Conservation (phyloP, 2,329 filamentous ascomycete genomes). For the Penicillium vulpinum region DNA sequence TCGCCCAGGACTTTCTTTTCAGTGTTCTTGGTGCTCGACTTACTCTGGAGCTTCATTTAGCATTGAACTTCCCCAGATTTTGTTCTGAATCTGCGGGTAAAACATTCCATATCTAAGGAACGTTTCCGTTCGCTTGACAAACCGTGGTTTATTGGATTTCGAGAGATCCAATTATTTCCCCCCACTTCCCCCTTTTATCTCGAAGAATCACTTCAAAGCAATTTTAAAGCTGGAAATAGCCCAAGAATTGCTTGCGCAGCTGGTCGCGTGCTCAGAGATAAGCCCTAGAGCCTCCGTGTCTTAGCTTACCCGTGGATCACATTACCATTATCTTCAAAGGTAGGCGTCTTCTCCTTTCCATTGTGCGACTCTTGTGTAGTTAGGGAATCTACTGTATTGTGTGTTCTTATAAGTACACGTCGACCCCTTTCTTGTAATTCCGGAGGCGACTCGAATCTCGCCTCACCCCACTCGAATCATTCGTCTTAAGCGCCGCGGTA, state of each 20-base stretch:
- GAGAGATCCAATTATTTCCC: conserved; percentile 16
- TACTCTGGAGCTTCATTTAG: neutral
- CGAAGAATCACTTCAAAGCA: neutral
- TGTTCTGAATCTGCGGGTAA: conserved; percentile 1
- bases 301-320: conserved; percentile 7
- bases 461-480: conserved; percentile 7
- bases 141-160: conserved; percentile 6
- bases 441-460: conserved; percentile 1
- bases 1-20: neutral
- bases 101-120: conserved; percentile 4
- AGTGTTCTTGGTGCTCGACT: neutral
- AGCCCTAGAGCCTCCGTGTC: conserved; percentile 1
- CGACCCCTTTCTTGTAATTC: conserved; percentile 13
- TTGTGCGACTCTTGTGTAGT: conserved; percentile 10
- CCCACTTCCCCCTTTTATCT: conserved; percentile 14
- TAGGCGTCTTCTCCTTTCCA: conserved; percentile 26
- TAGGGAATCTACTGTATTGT: conserved; percentile 10
- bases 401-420: conserved; percentile 4
- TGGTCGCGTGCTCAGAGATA: conserved; percentile 11
- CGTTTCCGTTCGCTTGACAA: conserved; percentile 24
- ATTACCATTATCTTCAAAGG: conserved; percentile 15
- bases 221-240: too few species aligned
- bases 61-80: conserved; percentile 4
- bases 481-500: conserved; percentile 13
- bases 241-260: neutral